Percentiles rank a stretch among this genome's conserved stretches.
phyloP scores from a whole-genome alignment of 805 yeast genomes.

The Saccharomycopsis babjevae region DNA sequence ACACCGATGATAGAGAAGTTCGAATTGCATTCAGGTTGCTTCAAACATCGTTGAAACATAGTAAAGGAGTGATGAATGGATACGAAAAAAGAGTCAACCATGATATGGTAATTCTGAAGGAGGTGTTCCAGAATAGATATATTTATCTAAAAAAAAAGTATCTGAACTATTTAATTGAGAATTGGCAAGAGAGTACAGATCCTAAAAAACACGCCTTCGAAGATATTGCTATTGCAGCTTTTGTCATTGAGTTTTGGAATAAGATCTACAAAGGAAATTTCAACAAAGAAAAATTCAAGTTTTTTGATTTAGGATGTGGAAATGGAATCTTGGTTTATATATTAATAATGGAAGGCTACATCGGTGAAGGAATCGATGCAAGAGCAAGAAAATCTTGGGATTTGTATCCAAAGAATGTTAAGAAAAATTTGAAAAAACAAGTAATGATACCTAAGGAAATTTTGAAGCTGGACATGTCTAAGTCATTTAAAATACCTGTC shows the following conservation, averaged over 20 bases:
- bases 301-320: conserved; percentile 91
- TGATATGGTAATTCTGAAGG: conserved; percentile 75
- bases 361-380: conserved; percentile 83
- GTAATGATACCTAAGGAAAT: conserved; percentile 66
- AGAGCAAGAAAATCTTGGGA: conserved; percentile 83
- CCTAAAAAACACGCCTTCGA: conserved; percentile 94
- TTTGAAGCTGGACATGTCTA: conserved; percentile 50
- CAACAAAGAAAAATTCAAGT: conserved; percentile 39
- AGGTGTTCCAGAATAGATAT: conserved; percentile 74
- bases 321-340: conserved; percentile 80
- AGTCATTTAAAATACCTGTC: conserved; percentile 45
- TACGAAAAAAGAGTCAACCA: conserved; percentile 84
- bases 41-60: conserved; percentile 74
- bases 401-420: conserved; percentile 58
- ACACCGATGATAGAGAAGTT: conserved; percentile 49
- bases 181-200: conserved; percentile 91
- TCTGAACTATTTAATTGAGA: conserved; percentile 60
- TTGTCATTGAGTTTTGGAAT: conserved; percentile 78
- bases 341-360: conserved; percentile 66
- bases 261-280: conserved; percentile 33
- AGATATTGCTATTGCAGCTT: conserved; percentile 92
- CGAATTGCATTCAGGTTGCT: conserved; percentile 75
- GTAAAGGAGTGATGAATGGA: conserved; percentile 73
- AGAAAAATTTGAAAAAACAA: conserved; percentile 53
- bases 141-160: conserved; percentile 72